Percentiles rank a stretch among this genome's conserved stretches.
Conservation (phyloP, 148 eudicot species). For the Salicornia ramosissima region DNA sequence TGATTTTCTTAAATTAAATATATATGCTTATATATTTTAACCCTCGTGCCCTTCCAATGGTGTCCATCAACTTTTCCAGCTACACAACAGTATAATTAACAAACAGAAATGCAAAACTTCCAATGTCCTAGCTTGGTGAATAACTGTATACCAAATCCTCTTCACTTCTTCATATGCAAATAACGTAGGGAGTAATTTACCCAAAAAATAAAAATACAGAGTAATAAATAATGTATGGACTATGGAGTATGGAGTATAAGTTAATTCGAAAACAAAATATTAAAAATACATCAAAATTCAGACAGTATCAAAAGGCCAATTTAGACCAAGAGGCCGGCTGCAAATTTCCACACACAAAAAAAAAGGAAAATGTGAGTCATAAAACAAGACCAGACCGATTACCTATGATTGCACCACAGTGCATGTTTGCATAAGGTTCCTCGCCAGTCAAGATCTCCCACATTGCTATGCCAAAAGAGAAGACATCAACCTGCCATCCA, state of each 20-base stretch:
- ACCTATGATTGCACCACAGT: conserved; percentile 97
- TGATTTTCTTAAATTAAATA: neutral
- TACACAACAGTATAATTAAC: neutral
- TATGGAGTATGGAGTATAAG: no score
- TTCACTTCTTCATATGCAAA: neutral
- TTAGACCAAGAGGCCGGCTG: neutral
- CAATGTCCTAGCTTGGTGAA: neutral
- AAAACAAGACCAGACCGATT: conserved; percentile 10
- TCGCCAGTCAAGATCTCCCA: conserved; percentile 95
- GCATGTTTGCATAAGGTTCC: conserved; percentile 94
- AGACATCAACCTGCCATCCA: conserved; percentile 83
- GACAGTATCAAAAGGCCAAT: neutral
- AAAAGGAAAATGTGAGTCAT: neutral
- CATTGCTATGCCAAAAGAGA: conserved; percentile 85
- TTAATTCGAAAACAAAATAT: no score
- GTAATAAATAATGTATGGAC: no score
- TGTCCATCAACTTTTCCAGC: neutral
- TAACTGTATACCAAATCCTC: no score
- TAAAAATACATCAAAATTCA: no score
- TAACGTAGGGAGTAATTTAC: neutral
- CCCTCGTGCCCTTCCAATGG: neutral
- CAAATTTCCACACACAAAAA: conserved; percentile 1
- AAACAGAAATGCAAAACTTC: neutral
- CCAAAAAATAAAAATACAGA: neutral
- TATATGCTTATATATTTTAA: neutral